phyloP scores from a whole-genome alignment of 257 asterid genomes.

The Scutellaria barbata region DNA sequence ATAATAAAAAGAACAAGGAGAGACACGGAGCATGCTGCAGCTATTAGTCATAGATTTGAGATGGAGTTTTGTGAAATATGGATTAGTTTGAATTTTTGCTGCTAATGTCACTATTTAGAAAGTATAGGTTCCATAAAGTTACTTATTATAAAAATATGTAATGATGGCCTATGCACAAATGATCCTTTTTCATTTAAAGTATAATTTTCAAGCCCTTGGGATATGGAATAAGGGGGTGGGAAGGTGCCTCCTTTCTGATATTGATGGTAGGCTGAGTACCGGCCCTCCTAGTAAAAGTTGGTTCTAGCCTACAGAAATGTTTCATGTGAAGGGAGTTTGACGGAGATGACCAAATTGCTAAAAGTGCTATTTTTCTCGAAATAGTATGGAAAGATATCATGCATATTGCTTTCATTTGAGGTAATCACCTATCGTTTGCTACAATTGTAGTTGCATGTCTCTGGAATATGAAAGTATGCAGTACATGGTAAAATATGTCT shows the following conservation, averaged over 20 bases:
- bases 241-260: no score
- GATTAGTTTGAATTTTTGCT: background rate
- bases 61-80: background rate
- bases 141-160: background rate
- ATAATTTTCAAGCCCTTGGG: no score
- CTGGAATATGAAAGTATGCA: conserved; percentile 14
- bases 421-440: no score
- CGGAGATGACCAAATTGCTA: conserved; percentile 13
- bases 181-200: no score
- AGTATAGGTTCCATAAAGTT: background rate
- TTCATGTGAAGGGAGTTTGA: conserved; percentile 9
- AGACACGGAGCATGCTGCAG: no score
- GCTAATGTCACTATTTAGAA: background rate
- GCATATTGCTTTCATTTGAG: no score
- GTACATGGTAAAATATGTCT: background rate
- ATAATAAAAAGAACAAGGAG: no score
- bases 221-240: no score
- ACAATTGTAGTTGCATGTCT: background rate
- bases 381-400: no score
- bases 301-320: background rate
- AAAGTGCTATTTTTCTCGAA: no score
- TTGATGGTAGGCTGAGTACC: background rate
- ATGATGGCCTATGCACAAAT: background rate
- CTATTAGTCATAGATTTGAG: background rate
- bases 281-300: background rate